Conservation (phyloP, 148 eudicot genomes). For the Cornus kousa region DNA sequence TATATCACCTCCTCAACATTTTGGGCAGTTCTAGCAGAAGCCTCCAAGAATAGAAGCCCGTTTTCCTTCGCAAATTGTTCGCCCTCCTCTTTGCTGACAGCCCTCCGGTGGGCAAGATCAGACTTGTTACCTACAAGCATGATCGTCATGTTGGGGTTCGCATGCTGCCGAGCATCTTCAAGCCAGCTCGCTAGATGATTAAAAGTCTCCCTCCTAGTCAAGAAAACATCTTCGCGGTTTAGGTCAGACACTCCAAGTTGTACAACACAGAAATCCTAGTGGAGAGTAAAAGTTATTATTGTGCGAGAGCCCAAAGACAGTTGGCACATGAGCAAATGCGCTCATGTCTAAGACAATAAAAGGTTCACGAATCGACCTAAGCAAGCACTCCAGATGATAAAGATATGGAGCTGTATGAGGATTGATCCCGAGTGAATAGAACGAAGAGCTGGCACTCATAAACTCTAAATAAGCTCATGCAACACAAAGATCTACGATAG, state of each 20-base stretch:
- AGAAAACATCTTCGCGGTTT: background rate
- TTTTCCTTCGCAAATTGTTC: constrained; percentile 82
- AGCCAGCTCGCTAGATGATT: constrained; percentile 78
- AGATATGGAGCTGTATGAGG: no score
- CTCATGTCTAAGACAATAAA: background rate
- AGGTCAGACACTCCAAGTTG: background rate
- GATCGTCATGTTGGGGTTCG: constrained; percentile 73
- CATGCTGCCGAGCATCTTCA: constrained; percentile 83
- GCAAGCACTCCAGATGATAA: background rate
- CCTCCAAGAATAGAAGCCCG: constrained; percentile 69
- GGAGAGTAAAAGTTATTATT: background rate
- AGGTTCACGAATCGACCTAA: background rate
- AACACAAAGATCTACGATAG: background rate
- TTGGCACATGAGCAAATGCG: background rate
- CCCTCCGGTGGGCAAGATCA: constrained; percentile 76
- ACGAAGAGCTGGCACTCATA: background rate
- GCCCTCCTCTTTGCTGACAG: constrained; percentile 84
- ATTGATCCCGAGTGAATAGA: no score
- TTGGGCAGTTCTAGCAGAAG: constrained; percentile 71
- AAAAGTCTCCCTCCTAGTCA: constrained; percentile 66
- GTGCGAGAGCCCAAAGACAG: background rate
- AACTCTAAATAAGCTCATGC: no score
- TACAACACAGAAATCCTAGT: background rate
- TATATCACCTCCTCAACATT: constrained; percentile 69
- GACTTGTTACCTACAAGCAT: constrained; percentile 73